phyloP scores from a whole-genome alignment of 1,284 basidiomycete genomes.

The Neonothopanus nambi region DNA sequence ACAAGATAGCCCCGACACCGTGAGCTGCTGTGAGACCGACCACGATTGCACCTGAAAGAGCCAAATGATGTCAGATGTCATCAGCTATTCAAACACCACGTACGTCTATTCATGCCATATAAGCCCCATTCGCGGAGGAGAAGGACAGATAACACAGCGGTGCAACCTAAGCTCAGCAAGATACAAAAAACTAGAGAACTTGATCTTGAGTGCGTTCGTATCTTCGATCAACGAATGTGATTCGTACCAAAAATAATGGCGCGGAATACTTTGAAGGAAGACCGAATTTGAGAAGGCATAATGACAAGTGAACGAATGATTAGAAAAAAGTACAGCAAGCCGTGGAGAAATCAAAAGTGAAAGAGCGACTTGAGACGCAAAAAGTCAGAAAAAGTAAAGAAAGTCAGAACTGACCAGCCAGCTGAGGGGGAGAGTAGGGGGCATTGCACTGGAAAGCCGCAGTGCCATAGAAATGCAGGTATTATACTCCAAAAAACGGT shows the following conservation, averaged over 20 bases:
- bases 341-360: background rate
- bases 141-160: conserved; percentile 40
- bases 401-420: conserved; percentile 4
- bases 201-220: background rate
- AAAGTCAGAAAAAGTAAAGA: conserved; percentile 2
- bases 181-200: conserved; percentile 38
- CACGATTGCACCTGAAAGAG: conserved; percentile 37
- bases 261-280: conserved; percentile 25
- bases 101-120: conserved; percentile 39
- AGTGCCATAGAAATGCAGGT: too few relatives aligned
- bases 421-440: background rate
- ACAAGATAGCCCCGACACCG: conserved; percentile 38
- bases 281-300: conserved; percentile 26
- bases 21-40: conserved; percentile 37
- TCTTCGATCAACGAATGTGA: background rate
- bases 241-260: conserved; percentile 26
- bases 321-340: conserved; percentile 21
- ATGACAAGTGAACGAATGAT: conserved; percentile 20
- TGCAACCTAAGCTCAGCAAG: conserved; percentile 38
- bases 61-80: background rate
- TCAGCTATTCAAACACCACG: conserved; percentile 16
- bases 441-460: too few relatives aligned
- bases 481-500: conserved; percentile 2
- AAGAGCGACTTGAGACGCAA: background rate
- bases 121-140: conserved; percentile 40